Evolutionary conservation across 1,284 basidiomycete species (phyloP).

Genomic region (Veloboletus limbatus): DNA sequence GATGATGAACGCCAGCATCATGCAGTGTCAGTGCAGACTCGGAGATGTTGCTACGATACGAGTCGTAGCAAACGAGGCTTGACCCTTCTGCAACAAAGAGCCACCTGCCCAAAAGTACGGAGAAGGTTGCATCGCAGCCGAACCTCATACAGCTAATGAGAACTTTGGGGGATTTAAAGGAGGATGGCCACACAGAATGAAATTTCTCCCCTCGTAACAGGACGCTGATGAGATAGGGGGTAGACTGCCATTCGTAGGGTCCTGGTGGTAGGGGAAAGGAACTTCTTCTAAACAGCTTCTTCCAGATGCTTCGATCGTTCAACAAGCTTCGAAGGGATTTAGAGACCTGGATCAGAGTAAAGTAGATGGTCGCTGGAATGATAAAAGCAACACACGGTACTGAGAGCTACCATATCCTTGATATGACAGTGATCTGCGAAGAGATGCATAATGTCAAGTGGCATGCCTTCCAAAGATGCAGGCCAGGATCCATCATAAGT

Average conservation of each 20-base stretch:
- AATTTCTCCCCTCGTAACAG: slow-evolving; percentile 7
- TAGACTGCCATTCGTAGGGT: slow-evolving; percentile 12
- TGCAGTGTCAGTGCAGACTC: not conserved
- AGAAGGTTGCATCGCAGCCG: not conserved
- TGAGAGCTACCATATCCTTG: not conserved
- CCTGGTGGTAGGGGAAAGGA: slow-evolving; percentile 5
- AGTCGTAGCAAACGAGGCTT: slow-evolving; percentile 10
- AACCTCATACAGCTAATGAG: not conserved
- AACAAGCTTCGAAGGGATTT: slow-evolving; percentile 3
- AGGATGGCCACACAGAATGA: slow-evolving; percentile 9
- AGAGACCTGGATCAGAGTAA: slow-evolving; percentile 7
- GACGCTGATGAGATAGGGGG: not conserved
- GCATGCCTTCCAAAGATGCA: slow-evolving; percentile 5
- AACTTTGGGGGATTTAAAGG: not conserved
- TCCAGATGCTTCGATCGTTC: slow-evolving; percentile 9
- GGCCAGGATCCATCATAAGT: not conserved
- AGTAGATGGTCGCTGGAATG: too few relatives aligned
- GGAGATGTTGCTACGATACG: not conserved
- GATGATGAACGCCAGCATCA: not conserved
- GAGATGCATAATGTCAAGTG: slow-evolving; percentile 6
- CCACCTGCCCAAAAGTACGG: slow-evolving; percentile 6
- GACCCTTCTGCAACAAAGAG: slow-evolving; percentile 7
- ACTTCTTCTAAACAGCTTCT: not conserved
- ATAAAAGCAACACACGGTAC: not conserved
- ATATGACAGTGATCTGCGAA: not conserved